Base-by-base conservation (phyloP, 768 basidiomycete genomes). In the Cantharellus cinnabarinus region DNA sequence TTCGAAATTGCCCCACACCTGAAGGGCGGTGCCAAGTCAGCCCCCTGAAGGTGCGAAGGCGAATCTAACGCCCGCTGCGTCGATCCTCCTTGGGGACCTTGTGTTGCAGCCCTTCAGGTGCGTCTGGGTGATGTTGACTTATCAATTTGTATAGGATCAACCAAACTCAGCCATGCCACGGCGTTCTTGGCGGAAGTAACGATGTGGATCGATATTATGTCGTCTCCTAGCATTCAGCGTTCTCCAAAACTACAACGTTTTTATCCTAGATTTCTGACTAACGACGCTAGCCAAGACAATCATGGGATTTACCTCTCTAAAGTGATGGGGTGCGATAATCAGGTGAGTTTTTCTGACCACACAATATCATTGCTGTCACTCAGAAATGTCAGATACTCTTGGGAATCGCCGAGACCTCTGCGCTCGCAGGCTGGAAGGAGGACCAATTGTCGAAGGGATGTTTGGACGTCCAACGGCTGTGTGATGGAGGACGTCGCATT, bases 311-410 rank as follows among this genome's bases (percentile, higher is more conserved):
- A 14, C 52, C 10, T 54, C 10, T 54, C 10, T 10, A 37, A 37
- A 37, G 38, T 85, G 3, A 89, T 90, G 85, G 87, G 87, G 20
- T 88, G 87, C 73, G 81, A 84, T 65, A 86, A 88, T 70, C 71
- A 74, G 61, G 79, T 85, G 58, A 79, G 56, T 57, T 38, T 57
- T 40, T 41, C 35, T 40, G 38, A 14, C 56, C 40, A 5, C 35
- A 37, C 14, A 7, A 39, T 38, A 10, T 10, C 14, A 14, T 35
- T 39, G 5, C 34, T 40, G 39, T 14, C 40, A 42, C 7, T 15
- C 14, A 38, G 56, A 41, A 39, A 38, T 14, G 14, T 38, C 40
- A 57, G 56, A 41, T 37, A 10, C 14, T 89, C 54, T 82, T 83
- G 74, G 85, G 83, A 37, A 74, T 89, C 50, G 83, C 88, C 3